phyloP scores from a whole-genome alignment of 768 basidiomycete genomes.

The Tricholoma terreum region DNA sequence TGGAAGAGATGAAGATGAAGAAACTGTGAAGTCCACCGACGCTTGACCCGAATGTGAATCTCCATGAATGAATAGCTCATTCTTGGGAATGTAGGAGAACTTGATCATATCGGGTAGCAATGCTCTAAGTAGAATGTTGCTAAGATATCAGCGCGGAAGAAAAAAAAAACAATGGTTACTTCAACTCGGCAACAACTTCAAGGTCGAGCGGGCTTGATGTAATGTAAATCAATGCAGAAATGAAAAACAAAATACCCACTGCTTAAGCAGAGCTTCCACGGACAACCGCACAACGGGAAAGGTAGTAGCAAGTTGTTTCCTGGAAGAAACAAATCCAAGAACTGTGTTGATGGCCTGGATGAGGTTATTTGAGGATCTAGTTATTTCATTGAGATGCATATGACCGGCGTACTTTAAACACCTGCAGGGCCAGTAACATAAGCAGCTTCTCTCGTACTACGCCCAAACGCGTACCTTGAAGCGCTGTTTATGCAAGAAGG shows the following conservation, averaged over 20 bases:
- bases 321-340: constrained; percentile 79
- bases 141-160: not conserved
- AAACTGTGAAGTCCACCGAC: constrained; percentile 40
- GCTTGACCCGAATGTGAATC: constrained; percentile 23
- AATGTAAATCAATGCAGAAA: constrained; percentile 3
- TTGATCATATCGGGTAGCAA: constrained; percentile 78
- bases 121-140: constrained; percentile 42
- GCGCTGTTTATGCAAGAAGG: constrained; percentile 33
- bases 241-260: constrained; percentile 39
- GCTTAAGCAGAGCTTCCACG: constrained; percentile 77
- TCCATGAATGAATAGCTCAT: constrained; percentile 56
- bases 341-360: constrained; percentile 83
- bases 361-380: not conserved
- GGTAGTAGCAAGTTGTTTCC: constrained; percentile 77
- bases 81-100: constrained; percentile 75
- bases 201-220: constrained; percentile 69
- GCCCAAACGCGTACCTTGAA: constrained; percentile 49
- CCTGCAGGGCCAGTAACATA: constrained; percentile 6
- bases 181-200: constrained; percentile 76
- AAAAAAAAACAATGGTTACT: constrained; percentile 44
- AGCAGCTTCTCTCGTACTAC: not conserved
- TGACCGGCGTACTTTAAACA: constrained; percentile 33
- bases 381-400: not conserved
- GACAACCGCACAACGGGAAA: constrained; percentile 72
- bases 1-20: constrained; percentile 21